Evolutionary conservation across 2,329 filamentous ascomycete genomes (phyloP), one percentile per base, ranked within the genome.

Genomic region (Colletotrichum limetticola): DNA sequence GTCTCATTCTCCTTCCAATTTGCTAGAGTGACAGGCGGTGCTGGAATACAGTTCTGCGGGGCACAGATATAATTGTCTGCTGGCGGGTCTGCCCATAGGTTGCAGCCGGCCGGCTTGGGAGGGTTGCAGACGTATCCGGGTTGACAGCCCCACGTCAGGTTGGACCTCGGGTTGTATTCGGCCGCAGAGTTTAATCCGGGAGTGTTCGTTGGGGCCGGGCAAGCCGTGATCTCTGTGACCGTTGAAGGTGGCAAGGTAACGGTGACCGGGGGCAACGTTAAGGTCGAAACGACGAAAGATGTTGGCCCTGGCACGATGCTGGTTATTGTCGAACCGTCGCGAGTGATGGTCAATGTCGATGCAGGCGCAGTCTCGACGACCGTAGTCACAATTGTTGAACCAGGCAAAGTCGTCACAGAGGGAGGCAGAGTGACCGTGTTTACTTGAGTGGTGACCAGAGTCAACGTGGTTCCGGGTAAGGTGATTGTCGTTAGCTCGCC

Each of bases 61-160:
- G 83, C 76, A 77, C 89, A 91, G 16, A 85, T 75, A 71, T 85
- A 91, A 24, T 85, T 79, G 32, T 85, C 78, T 1, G 72, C 75
- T 0, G 89, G 89, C 8, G 85, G 79, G 7, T 83, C 82, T 0
- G 83, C 83, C 83, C 86, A 91, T n/a, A 90, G 69, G 74, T 87
- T 85, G 78, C 89, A 91, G 26, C 81, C 82, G 0, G 66, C 75
- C 0, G 87, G 86, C 78, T 86, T 89, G 3, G 81, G 82, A n/a
- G 85, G 85, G 74, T 84, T 85, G 80, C 89, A 91, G 32, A 91
- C 83, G 19, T 78, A 86, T 37, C 88, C 88, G 2, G 88, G 87
- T 14, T 74, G 63, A 77, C 89, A 91, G 63, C 89, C 89, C 82
- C 86, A 91, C 0, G 87, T 88, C 52, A 80, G 81, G 65, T 88